Percentiles rank a stretch among this genome's conserved stretches.
Conservation (phyloP, 1,139 yeast genomes). For the Lodderomyces margitis region DNA sequence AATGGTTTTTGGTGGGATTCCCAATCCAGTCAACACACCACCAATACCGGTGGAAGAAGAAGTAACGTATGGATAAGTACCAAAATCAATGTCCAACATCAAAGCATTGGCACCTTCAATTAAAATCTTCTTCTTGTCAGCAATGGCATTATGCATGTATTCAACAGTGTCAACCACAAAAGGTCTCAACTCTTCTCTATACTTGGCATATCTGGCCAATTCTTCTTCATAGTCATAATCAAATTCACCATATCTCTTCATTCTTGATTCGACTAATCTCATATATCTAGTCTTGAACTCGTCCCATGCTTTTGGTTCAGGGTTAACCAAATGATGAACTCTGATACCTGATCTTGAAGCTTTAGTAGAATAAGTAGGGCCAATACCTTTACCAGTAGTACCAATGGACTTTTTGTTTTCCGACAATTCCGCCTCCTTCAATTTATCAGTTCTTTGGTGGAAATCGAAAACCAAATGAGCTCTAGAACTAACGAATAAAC, state of each 20-base stretch:
- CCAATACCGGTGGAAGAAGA: conserved; percentile 96
- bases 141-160: conserved; percentile 83
- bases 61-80: conserved; percentile 97
- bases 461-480: conserved; percentile 96
- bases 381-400: conserved; percentile 98
- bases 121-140: conserved; percentile 75
- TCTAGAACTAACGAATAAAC: conserved; percentile 86
- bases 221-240: conserved; percentile 85
- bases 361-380: conserved; percentile 96
- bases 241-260: conserved; percentile 88
- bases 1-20: conserved; percentile 84
- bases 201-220: conserved; percentile 69
- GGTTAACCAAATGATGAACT: conserved; percentile 91
- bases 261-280: conserved; percentile 76
- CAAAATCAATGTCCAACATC: conserved; percentile 96
- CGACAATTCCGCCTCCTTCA: conserved; percentile 90
- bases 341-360: conserved; percentile 96
- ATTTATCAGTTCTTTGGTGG: conserved; percentile 94
- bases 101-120: conserved; percentile 99
- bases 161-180: conserved; percentile 91
- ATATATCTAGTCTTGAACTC: conserved; percentile 79
- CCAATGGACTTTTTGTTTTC: conserved; percentile 89
- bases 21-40: conserved; percentile 96
- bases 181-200: conserved; percentile 75
- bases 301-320: conserved; percentile 89